A percentile compares a stretch with the other conserved stretches of the same genome.
phyloP scores from a whole-genome alignment of 768 basidiomycete species.

The Auriscalpium vulgare region DNA sequence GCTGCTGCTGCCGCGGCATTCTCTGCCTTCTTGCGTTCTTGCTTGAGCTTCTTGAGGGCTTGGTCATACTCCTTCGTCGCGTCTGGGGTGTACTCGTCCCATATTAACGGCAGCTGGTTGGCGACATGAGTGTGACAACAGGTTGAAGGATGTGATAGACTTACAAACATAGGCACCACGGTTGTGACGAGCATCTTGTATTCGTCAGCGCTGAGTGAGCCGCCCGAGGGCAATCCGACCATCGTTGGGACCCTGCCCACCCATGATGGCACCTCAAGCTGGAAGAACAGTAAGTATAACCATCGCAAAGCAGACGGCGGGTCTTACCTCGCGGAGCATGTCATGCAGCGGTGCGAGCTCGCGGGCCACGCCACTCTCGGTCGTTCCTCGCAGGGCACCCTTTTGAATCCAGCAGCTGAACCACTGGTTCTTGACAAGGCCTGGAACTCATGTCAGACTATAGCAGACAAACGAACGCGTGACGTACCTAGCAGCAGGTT shows the following conservation, averaged over 20 bases:
- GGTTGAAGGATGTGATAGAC: not conserved
- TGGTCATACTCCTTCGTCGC: not conserved
- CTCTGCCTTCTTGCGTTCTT: not conserved
- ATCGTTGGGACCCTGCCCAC: conserved; percentile 18
- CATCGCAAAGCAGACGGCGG: not conserved
- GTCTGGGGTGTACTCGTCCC: not conserved
- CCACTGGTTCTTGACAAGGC: conserved; percentile 22
- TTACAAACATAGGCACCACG: conserved; percentile 19
- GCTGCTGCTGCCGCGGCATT: not conserved
- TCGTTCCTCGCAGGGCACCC: not conserved
- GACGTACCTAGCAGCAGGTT: conserved; percentile 6
- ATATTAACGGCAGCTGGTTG: not conserved
- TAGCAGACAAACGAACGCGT: no score
- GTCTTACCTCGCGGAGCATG: not conserved
- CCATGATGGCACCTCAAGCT: conserved; percentile 24
- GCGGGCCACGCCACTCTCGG: not conserved
- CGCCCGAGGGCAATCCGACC: conserved; percentile 26
- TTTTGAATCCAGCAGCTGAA: conserved; percentile 17
- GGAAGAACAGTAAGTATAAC: no score
- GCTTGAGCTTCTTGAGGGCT: not conserved
- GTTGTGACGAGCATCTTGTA: conserved; percentile 20
- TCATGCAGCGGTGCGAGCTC: not conserved
- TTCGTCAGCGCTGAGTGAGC: conserved; percentile 24
- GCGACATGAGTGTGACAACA: not conserved
- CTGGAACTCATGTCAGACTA: conserved; percentile 1